Evolutionary conservation across 1,139 yeast species (phyloP), one percentile per base, ranked within the genome.

Genomic region (Meyerozyma carpophila): DNA sequence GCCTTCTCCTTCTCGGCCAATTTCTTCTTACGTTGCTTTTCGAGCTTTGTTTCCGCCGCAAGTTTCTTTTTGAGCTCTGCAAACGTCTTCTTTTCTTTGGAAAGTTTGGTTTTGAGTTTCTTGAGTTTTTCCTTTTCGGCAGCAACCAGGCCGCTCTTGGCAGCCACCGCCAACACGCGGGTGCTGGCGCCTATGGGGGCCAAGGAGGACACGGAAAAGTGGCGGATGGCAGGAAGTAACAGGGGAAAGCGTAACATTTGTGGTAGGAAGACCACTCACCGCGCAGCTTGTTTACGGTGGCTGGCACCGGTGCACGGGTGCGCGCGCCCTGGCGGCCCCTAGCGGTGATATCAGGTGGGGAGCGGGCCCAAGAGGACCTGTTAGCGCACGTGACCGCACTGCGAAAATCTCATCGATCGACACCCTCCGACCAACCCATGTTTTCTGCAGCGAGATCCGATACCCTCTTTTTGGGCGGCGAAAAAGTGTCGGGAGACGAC

Each of bases 401-500:
- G 32, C 34, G 8, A 31, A 31, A 31, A 31, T 31, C 34, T 31
- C 34, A 31, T 31, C 34, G 14, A 31, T 21, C 24, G 24, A 21
- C 24, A 21, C 24, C 24, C 24, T 21, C 24, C 8, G 18, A 5
- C 24, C 24, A 21, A 21, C 24, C 24, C 47, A 73, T 73, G 79
- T 73, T 57, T 54, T 66, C 77, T 36, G 61, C 91, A 50, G 85
- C 94, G 43, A 85, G 95, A 61, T 88, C 96, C 44, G 96, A 89
- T 56, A 89, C 97, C 28, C 75, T 90, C 52, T 89, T 93, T 66
- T 81, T 94, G 54, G 96, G 96, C 56, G 99, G 98, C 55, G 96
- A 93, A 64, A 93, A 94, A 66, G 73, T 90, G 54, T 84, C 95
- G 64, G 98, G 98, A 47, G 96, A 91, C 59, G 98, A 94, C 61